Conservation (phyloP, 1,284 basidiomycete species). For the Leccinum angustisporum region DNA sequence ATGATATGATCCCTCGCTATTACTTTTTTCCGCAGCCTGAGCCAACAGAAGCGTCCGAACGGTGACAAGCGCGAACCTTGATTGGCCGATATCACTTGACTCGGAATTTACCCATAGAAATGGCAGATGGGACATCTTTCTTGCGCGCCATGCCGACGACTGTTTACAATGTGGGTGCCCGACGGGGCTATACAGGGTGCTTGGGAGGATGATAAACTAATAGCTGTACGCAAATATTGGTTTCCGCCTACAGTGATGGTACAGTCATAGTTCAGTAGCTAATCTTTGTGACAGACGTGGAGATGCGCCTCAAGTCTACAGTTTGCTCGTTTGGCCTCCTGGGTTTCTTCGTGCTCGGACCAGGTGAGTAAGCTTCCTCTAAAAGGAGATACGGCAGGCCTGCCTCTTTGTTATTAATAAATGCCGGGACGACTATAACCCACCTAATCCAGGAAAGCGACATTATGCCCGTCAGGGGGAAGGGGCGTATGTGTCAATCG, state of each 20-base stretch:
- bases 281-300: background rate
- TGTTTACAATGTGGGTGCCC: background rate
- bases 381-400: background rate
- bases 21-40: background rate
- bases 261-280: background rate
- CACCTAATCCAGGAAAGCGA: background rate
- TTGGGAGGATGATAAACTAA: background rate
- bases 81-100: background rate
- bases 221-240: background rate
- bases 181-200: background rate
- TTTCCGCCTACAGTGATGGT: background rate
- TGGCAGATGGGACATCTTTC: background rate
- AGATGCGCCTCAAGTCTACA: background rate
- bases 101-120: slow-evolving; percentile 1
- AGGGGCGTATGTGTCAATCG: background rate
- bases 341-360: background rate
- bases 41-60: background rate
- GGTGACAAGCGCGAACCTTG: background rate
- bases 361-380: background rate
- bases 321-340: background rate
- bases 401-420: background rate
- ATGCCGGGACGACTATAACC: background rate
- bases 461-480: background rate
- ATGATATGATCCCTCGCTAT: background rate
- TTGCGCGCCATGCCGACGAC: background rate